Conservation (phyloP, 331 rosid genomes). For the Arachis monticola region DNA sequence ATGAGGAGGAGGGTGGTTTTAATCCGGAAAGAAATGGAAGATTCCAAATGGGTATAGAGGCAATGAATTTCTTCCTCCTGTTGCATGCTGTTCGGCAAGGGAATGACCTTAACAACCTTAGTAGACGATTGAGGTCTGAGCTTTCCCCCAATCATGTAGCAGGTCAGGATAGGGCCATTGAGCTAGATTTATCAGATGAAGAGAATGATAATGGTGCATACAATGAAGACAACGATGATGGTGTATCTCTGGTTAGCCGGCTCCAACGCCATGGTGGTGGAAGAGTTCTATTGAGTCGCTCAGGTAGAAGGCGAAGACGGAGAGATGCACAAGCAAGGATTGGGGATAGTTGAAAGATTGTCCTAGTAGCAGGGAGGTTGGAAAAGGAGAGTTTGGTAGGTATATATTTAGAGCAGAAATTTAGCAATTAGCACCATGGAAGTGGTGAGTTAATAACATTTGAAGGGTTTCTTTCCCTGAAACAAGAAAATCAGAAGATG, state of each 20-base stretch:
- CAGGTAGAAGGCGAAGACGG: conserved; percentile 79
- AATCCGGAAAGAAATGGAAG: conserved; percentile 59
- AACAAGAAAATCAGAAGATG: conserved; percentile 46
- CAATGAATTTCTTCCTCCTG: conserved; percentile 87
- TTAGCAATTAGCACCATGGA: conserved; percentile 37
- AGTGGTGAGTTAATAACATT: conserved; percentile 53
- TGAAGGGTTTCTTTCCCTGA: conserved; percentile 44
- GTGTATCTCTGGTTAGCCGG: conserved; percentile 70
- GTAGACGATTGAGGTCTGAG: conserved; percentile 65
- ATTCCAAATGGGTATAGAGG: conserved; percentile 69
- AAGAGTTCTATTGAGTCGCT: conserved; percentile 67
- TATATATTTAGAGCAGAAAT: conserved; percentile 55
- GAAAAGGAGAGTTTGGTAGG: conserved; percentile 62
- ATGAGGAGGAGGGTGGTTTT: conserved; percentile 68
- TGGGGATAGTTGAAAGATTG: conserved; percentile 41
- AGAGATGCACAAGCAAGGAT: conserved; percentile 57
- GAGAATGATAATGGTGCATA: conserved; percentile 48
- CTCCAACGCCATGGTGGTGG: conserved; percentile 75
- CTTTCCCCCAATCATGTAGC: conserved; percentile 46
- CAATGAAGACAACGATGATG: conserved; percentile 47
- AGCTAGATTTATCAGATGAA: conserved; percentile 59
- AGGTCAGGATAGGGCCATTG: conserved; percentile 44
- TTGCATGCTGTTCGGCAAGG: conserved; percentile 85
- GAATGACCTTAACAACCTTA: conserved; percentile 48
- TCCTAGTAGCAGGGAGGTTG: conserved; percentile 59